These are phyloP conservation scores for Ceratocystis papillata DNA, from an alignment of 2,329 filamentous ascomycete species.

Conservation along the genomic window DNA sequence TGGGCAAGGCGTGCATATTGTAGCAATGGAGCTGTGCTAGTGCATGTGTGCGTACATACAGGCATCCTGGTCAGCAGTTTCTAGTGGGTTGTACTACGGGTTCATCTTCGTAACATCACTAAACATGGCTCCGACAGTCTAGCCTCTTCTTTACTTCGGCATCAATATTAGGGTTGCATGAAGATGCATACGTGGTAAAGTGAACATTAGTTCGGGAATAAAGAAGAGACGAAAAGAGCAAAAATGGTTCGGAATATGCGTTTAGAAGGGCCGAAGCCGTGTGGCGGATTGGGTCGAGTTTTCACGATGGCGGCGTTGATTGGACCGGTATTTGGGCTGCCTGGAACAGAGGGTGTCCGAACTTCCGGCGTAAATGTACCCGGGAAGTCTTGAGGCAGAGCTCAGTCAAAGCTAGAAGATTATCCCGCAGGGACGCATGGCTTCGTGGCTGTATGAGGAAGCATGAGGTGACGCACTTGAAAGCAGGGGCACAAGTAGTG, in stretches of 20 bases:
- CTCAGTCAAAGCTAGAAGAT: not conserved
- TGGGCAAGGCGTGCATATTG: no score
- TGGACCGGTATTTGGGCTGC: slow-evolving; percentile 2
- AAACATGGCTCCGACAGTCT: not conserved
- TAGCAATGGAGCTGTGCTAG: no score
- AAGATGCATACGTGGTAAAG: not conserved
- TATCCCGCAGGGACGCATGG: no score
- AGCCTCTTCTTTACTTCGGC: not conserved
- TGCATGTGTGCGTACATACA: not conserved
- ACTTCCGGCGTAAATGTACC: no score
- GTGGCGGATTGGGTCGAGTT: slow-evolving; percentile 4
- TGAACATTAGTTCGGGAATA: not conserved
- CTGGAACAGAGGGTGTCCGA: no score
- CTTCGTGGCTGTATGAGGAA: no score
- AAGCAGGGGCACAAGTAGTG: no score
- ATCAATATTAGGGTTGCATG: not conserved
- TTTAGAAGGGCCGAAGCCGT: not conserved
- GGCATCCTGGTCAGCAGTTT: not conserved
- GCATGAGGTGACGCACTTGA: no score
- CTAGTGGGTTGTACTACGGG: not conserved
- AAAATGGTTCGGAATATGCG: not conserved
- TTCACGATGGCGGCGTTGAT: not conserved
- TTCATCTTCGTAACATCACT: not conserved
- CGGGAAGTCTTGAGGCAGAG: no score
- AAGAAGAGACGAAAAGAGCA: slow-evolving; percentile 8